Percentiles rank a stretch among this genome's conserved stretches.
phyloP scores from a whole-genome alignment of 1,284 basidiomycete genomes.

The Kalmanozyma brasiliensis region DNA sequence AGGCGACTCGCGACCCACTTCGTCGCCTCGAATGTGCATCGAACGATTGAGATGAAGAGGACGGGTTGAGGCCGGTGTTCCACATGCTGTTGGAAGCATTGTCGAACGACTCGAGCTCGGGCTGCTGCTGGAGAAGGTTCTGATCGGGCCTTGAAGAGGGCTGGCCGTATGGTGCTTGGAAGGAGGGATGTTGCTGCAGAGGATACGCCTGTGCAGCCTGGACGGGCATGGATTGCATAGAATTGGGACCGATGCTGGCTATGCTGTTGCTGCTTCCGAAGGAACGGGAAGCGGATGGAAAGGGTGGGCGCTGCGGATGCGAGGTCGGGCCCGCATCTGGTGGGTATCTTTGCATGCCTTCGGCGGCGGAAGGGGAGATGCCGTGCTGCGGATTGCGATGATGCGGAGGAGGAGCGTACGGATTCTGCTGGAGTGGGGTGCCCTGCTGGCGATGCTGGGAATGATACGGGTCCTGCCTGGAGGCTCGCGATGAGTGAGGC shows the following conservation, averaged over 20 bases:
- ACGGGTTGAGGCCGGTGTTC: constrained; percentile 12
- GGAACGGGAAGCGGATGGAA: constrained; percentile 15
- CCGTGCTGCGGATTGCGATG: constrained; percentile 19
- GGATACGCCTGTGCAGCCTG: constrained; percentile 22
- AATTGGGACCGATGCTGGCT: background rate
- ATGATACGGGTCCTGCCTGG: constrained; percentile 13
- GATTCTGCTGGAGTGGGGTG: constrained; percentile 21
- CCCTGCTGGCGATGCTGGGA: constrained; percentile 8
- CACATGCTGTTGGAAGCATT: constrained; percentile 3
- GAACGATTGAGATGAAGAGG: constrained; percentile 5
- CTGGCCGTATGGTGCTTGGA: constrained; percentile 23
- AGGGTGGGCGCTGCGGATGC: constrained; percentile 21
- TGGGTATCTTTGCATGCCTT: constrained; percentile 10
- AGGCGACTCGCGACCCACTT: constrained; percentile 11
- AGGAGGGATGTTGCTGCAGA: constrained; percentile 29
- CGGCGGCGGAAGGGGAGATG: constrained; percentile 5
- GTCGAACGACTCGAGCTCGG: constrained; percentile 13
- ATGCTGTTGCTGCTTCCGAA: constrained; percentile 24
- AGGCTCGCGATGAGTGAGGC: constrained; percentile 13
- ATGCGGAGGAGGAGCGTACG: constrained; percentile 19
- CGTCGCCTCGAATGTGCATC: constrained; percentile 2
- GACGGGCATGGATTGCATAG: constrained; percentile 4
- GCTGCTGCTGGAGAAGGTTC: constrained; percentile 20
- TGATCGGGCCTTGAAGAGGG: constrained; percentile 11
- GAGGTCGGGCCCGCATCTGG: constrained; percentile 1